Evolutionary conservation across 2,329 filamentous ascomycete species (phyloP), one percentile per base, ranked within the genome.

Genomic region (Talaromyces sp.): DNA sequence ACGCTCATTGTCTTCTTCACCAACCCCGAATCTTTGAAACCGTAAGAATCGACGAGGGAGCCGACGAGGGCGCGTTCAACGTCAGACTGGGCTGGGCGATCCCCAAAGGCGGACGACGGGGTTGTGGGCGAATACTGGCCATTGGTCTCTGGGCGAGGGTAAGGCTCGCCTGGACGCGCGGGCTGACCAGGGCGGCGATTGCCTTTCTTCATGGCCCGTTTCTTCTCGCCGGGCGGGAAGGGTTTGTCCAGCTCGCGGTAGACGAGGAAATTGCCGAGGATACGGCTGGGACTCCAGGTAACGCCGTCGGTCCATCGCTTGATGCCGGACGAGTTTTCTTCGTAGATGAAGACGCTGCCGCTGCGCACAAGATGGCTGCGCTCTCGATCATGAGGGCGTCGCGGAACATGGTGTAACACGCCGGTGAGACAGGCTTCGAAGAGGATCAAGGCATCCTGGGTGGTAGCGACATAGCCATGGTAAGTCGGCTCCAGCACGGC

Each of bases 1-100:
- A 96, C 85, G 68, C 89, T 93, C 75, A 96, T 92, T 0, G 92
- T 96, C 80, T 96, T 96, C 82, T 97, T 97, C 65, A 96, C 85
- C 47, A 97, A 77, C 0, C 93, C 92, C 1, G 86, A 84, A 15
- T 86, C 81, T 70, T 95, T 95, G 82, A 96, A 96, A 33, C 87
- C 86, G 69, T 96, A 96, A 0, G 89, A 92, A 75, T 96, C 92
- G n/a, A 93, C 85, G 13, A 96, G 81, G 0, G 92, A 96, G 6
- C 92, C 93, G 52, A 95, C 87, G 58, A 93, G 78, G 28, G 84
- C 81, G 36, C 86, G 81, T 68, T 88, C 77, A 28, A 78, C 69
- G 61, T 81, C 79, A 5, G 77, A 74, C 63, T 62, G 60, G 33
- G 75, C 71, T 47, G 74, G 66, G 54, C 78, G 72, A 27, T 77